Evolutionary conservation across 345 rosid genomes (phyloP).

Genomic region (Alliaria petiolata): DNA sequence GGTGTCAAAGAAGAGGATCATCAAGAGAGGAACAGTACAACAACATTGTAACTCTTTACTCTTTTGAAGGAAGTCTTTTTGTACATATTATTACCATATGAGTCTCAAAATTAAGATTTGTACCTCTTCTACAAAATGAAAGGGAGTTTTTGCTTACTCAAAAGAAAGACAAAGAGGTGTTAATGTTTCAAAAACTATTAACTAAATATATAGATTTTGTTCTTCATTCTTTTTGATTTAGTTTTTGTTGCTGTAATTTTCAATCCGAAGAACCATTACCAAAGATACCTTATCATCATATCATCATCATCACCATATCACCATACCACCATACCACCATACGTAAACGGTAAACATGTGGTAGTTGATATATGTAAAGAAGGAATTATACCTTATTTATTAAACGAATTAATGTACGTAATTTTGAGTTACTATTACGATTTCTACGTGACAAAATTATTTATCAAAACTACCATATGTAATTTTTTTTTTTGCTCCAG

Average conservation of each 20-base stretch:
- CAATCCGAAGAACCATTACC: not conserved
- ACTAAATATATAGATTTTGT: not conserved
- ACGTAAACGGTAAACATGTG: too few relatives aligned
- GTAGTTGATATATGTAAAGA: too few relatives aligned
- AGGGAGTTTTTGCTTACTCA: conserved; percentile 4
- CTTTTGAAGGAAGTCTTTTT: not conserved
- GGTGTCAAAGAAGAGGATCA: conserved; percentile 40
- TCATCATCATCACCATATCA: too few relatives aligned
- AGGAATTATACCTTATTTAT: too few relatives aligned
- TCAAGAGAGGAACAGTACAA: conserved; percentile 7
- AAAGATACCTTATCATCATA: not conserved
- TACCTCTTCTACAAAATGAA: not conserved
- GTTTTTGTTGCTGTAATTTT: not conserved
- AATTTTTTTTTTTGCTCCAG: too few relatives aligned
- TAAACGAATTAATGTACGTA: too few relatives aligned
- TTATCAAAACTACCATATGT: too few relatives aligned
- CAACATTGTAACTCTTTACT: conserved; percentile 1
- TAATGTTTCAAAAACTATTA: not conserved
- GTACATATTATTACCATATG: conserved; percentile 19
- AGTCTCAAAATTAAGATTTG: not conserved
- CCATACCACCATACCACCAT: too few relatives aligned
- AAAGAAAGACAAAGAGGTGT: not conserved
- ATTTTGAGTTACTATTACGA: not conserved
- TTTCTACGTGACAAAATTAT: not conserved
- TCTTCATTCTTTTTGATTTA: not conserved